Evolutionary conservation across 129 eudicot species (phyloP).

Genomic region (Flaveria brownii): DNA sequence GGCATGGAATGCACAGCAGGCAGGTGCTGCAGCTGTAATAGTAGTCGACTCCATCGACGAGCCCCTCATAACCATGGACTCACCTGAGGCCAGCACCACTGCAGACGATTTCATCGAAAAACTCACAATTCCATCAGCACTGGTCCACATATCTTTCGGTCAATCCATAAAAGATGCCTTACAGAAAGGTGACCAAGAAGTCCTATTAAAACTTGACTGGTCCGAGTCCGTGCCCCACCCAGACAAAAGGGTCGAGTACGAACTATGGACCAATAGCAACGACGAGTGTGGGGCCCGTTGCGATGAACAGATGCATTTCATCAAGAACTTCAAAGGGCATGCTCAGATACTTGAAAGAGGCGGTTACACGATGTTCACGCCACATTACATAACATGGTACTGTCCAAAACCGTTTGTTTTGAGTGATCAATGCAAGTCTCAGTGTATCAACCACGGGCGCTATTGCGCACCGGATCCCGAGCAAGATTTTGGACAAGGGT

Average conservation of each 20-base stretch:
- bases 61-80: slow-evolving; percentile 91
- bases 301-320: slow-evolving; percentile 85
- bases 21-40: slow-evolving; percentile 92
- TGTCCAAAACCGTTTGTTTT: slow-evolving; percentile 72
- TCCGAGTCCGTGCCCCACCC: slow-evolving; percentile 98
- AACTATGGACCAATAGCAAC: slow-evolving; percentile 95
- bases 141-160: slow-evolving; percentile 58
- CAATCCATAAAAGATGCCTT: slow-evolving; percentile 63
- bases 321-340: slow-evolving; percentile 84
- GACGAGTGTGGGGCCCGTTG: slow-evolving; percentile 95
- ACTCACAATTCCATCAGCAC: slow-evolving; percentile 73
- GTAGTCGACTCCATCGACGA: slow-evolving; percentile 77
- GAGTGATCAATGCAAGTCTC: slow-evolving; percentile 80
- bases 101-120: slow-evolving; percentile 82
- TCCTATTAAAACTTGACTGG: slow-evolving; percentile 87
- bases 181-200: slow-evolving; percentile 58
- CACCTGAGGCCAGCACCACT: slow-evolving; percentile 74
- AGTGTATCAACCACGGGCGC: slow-evolving; percentile 89
- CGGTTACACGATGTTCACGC: slow-evolving; percentile 83
- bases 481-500: slow-evolving; percentile 79
- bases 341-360: slow-evolving; percentile 90
- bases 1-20: slow-evolving; percentile 93
- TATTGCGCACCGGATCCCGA: slow-evolving; percentile 99
- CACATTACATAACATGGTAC: slow-evolving; percentile 96
- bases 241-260: slow-evolving; percentile 86